Evolutionary conservation across 2,329 filamentous ascomycete species (phyloP), one percentile per base, ranked within the genome.

Genomic region (Cadophora sp.): DNA sequence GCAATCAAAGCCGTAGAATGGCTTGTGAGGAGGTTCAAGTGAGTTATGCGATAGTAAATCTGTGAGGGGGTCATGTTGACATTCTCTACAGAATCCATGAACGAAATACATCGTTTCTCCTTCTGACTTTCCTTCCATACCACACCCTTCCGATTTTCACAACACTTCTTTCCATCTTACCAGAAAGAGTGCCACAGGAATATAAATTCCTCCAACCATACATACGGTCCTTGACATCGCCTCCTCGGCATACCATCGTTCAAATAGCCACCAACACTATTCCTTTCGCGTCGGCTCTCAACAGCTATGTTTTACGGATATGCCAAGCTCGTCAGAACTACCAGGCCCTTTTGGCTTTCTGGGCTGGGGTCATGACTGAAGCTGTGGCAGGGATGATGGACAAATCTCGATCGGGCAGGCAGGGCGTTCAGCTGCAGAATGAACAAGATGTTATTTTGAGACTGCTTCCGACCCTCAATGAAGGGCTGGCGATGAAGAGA

Each of bases 1-100:
- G 93, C 93, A 0, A 87, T 97, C 63, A 97, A 96, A 80, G 89
- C 94, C 18, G 84, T 98, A 45, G 96, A 99, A 82, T 99, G 96
- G 96, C 85, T 99, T 56, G 87, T 99, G 64, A 85, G 96, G 75
- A 86, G 95, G 75, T 99, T 98, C 76, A 89, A 90, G 93, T 96
- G 82, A 69, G 84, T 66, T 64, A 59, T 18, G 11, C 20, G 33
- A 20, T 20, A 43, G 4, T 33, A 33, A 20, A 30, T 58, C 24
- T 51, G 11, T 39, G 14, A 2, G 39, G 36, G 36, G 60, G 7
- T 33, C 60, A 45, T 65, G 13, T 60, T 67, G 33, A 65, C 64
- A 64, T 56, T 48, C 48, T 51, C 65, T 45, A 69, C 73, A 96
- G 94, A 73, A 89, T 97, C 61, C 96, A 99, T 78, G 93, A 98